Conservation (phyloP, 495 filamentous ascomycete genomes). For the Penicillium dipodomyicola region DNA sequence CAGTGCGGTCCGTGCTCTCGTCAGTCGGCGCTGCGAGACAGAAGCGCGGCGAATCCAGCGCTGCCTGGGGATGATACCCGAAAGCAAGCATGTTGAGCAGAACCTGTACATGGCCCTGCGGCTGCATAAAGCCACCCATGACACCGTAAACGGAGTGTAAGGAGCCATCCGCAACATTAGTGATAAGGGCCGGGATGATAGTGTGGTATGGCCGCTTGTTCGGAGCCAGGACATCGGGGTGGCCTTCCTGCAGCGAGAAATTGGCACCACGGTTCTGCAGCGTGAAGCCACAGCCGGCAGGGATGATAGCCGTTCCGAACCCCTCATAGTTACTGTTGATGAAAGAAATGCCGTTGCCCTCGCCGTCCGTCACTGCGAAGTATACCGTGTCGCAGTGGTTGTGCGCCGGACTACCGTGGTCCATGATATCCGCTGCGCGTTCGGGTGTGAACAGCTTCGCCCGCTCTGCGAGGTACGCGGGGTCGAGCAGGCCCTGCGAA, state of each 20-base stretch:
- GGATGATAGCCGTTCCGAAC: slow-evolving; percentile 88
- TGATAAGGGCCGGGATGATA: slow-evolving; percentile 91
- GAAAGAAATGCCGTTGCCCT: slow-evolving; percentile 90
- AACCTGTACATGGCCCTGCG: slow-evolving; percentile 95
- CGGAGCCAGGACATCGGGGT: slow-evolving; percentile 78
- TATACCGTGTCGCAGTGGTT: slow-evolving; percentile 87
- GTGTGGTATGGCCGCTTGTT: slow-evolving; percentile 95
- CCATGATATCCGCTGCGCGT: slow-evolving; percentile 53
- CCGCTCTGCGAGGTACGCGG: slow-evolving; percentile 62
- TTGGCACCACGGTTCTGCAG: slow-evolving; percentile 91
- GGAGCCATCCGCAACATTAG: slow-evolving; percentile 64
- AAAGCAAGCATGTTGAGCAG: slow-evolving; percentile 87
- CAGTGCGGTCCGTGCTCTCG: slow-evolving; percentile 53
- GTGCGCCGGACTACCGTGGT: slow-evolving; percentile 67
- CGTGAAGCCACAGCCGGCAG: slow-evolving; percentile 79
- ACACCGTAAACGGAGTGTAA: slow-evolving; percentile 88
- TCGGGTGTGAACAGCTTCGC: slow-evolving; percentile 66
- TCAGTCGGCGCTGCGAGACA: slow-evolving; percentile 69
- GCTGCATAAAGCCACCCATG: slow-evolving; percentile 99
- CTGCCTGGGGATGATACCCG: slow-evolving; percentile 79
- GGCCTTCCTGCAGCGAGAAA: slow-evolving; percentile 63
- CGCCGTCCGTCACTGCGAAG: slow-evolving; percentile 74
- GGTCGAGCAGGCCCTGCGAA: slow-evolving; percentile 56
- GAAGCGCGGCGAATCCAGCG: slow-evolving; percentile 84
- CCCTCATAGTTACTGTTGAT: slow-evolving; percentile 94